These are phyloP conservation scores for Botrytis paeoniae DNA, from an alignment of 2,329 filamentous ascomycete species.

Conservation along the genomic window DNA sequence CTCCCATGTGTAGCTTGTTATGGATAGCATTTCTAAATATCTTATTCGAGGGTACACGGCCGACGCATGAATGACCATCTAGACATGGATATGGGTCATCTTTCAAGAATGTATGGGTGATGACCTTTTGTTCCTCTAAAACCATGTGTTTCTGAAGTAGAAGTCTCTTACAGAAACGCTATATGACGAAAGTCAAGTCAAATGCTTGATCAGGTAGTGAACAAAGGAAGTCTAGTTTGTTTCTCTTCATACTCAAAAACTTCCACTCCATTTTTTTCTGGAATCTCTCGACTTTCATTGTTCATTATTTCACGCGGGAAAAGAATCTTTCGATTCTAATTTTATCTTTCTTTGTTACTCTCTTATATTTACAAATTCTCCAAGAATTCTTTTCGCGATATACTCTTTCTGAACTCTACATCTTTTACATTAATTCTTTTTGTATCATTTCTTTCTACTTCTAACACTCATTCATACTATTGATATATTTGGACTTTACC, in stretches of 20 bases:
- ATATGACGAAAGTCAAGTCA: conserved; percentile 27
- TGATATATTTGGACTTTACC: conserved; percentile 10
- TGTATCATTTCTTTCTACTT: conserved; percentile 21
- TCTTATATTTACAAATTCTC: not conserved
- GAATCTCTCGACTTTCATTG: conserved; percentile 24
- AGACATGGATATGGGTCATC: not conserved
- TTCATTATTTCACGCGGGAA: not conserved
- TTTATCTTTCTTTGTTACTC: conserved; percentile 13
- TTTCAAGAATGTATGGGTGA: not conserved
- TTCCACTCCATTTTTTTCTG: conserved; percentile 32
- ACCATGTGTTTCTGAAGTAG: not conserved
- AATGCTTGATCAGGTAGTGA: conserved; percentile 20
- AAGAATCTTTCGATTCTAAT: not conserved
- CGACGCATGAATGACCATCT: conserved; percentile 25
- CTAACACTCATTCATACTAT: conserved; percentile 24
- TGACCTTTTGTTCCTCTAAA: not conserved
- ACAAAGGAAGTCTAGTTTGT: conserved; percentile 21
- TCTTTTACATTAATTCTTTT: conserved; percentile 28
- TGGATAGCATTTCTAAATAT: conserved; percentile 12
- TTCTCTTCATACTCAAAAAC: conserved; percentile 5
- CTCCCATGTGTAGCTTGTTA: conserved; percentile 25
- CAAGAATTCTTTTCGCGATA: not conserved
- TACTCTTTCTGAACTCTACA: not conserved
- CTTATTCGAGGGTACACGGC: conserved; percentile 37
- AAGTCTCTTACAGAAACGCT: conserved; percentile 5